Evolutionary conservation across 139 green algal species (phyloP), one percentile per base, ranked within the genome.

Genomic region (Nannochloris sp.): DNA sequence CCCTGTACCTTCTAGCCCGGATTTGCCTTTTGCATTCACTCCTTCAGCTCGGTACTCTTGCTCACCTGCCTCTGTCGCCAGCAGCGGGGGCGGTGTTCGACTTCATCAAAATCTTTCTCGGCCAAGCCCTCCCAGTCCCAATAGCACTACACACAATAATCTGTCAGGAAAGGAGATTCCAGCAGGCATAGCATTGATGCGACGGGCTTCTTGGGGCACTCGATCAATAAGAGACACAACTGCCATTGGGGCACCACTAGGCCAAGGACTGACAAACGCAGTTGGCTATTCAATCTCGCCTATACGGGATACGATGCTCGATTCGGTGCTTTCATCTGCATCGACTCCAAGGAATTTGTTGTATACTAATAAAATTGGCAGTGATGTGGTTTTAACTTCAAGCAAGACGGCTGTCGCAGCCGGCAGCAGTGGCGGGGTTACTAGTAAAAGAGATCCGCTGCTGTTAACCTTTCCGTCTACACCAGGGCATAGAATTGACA

Each of bases 11-110:
- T 71, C 75, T 74, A 87, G 75, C 54, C 85, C 85, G 0, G 79
- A 91, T 67, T 79, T 92, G 38, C 85, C 85, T 1, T 92, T 92
- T 72, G 85, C 85, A 9, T 87, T 88, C 69, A 92, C 85, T 1
- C 85, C 85, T 12, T 86, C 82, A 35, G n/a, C n/a, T n/a, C n/a
- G n/a, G n/a, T n/a, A n/a, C n/a, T n/a, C n/a, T n/a, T n/a, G n/a
- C n/a, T n/a, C n/a, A n/a, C n/a, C n/a, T n/a, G n/a, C n/a, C n/a
- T n/a, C n/a, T n/a, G n/a, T n/a, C n/a, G n/a, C n/a, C n/a, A n/a
- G n/a, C n/a, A n/a, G n/a, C n/a, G n/a, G n/a, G n/a, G n/a, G n/a
- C n/a, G n/a, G n/a, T n/a, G n/a, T n/a, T 10, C 19, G 19, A 24
- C 30, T 27, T 13, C 13, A 27, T 23, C 48, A 63, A 2, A 47